Evolutionary conservation across 75 land plant species (phyloP), one percentile per base, ranked within the genome.

Genomic region (Pinus tabuliformis): DNA sequence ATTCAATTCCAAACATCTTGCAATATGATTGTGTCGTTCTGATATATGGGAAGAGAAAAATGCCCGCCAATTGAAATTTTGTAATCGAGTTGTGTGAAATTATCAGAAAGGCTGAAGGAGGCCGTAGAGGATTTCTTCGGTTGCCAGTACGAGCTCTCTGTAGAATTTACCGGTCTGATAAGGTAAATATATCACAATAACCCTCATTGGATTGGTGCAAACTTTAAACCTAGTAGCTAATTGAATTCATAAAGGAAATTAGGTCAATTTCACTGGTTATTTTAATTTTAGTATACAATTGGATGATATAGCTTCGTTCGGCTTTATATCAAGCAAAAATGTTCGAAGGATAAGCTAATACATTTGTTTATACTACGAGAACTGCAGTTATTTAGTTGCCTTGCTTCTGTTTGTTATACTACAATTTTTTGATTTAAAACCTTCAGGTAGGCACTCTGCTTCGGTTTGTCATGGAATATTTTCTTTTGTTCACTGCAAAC

Each of bases 91-190:
- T 9, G 26, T 16, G 26, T 7, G 20, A 16, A 15, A 11, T 21
- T 68, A 24, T 9, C 66, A 91, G 97, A 94, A 78, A 81, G 79
- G 80, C 58, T 94, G 73, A 92, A 85, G 72, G 98, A 90, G 77
- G 84, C 74, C 61, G 83, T 85, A 13, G 95, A 92, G 73, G 95
- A 92, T 72, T 73, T 73, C 70, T 92, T 92, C 73, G 92, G 77
- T 8, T 90, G 95, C 64, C 82, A 85, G 58, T 94, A 74, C 79
- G 91, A 94, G 77, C 88, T 94, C 39, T 83, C 84, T 72, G 60
- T 87, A 12, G 97, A 94, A 74, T 94, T 94, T 83, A 94, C 97
- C 65, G 97, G 93, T 36, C 78, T 94, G 60, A 94, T 94, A 76
- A 93, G 96, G 96, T 91, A 20, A 56, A 28, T 9, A 49, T 8